Evolutionary conservation across 2,329 filamentous ascomycete species (phyloP), one percentile per base, ranked within the genome.

Genomic region (Microcyclosporella mali): DNA sequence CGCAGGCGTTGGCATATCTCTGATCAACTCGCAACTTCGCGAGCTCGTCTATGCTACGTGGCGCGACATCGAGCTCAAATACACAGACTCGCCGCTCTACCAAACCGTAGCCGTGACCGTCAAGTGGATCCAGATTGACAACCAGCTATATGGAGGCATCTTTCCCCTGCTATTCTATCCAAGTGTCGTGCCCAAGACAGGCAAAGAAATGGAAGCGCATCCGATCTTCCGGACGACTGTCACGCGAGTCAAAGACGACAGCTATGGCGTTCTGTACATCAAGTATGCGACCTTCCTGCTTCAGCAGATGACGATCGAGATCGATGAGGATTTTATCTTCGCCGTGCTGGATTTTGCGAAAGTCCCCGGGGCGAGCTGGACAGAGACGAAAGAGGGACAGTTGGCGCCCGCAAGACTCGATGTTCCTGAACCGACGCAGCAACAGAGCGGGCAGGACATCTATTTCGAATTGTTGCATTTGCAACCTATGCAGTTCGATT

Each of bases 81-180:
- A 92, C 66, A 88, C 82, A 43, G 92, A 98, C 59, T 97, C 92
- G n/a, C 78, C 82, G 14, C 72, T 95, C 12, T 95, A 95, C 60
- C 92, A 98, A 66, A 97, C 88, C 1, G 68, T 95, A 49, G 90
- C 87, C 36, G 73, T 92, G 38, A 86, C 88, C 0, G 84, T 97
- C 62, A 97, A 98, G 65, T 98, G 94, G 94, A 92, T 98, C 19
- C 92, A 98, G 66, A 86, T 98, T 56, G 92, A 98, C 67, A 98
- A 98, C 57, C 92, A 98, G 65, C 78, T 98, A 11, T 98, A 98
- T 59, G 94, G 94, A 19, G 92, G 94, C 18, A 89, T 98, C 55
- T 98, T 98, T 74, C 92, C 92, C 0, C 94, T 98, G 69, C 81
- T 98, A 21, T 74, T 98, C 44, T 98, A 98, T 63, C 92, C 92